phyloP scores from a whole-genome alignment of 129 eudicot genomes.

The Lonicera japonica region DNA sequence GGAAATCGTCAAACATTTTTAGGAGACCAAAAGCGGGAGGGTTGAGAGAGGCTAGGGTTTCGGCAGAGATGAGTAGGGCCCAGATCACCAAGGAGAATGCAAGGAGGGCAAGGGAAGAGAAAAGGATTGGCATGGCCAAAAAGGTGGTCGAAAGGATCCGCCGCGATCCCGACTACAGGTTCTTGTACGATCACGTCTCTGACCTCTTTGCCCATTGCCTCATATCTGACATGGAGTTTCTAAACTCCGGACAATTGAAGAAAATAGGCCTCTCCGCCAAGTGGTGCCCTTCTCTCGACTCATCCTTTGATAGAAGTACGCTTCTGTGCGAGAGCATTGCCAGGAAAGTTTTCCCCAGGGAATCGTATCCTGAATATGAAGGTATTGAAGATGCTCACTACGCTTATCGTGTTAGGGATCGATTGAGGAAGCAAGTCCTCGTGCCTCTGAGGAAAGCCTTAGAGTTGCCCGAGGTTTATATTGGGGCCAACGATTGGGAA shows the following conservation, averaged over 20 bases:
- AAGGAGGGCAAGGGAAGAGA: neutral
- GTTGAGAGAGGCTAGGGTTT: neutral
- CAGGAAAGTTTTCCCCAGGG: slow-evolving; percentile 8
- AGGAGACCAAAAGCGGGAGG: neutral
- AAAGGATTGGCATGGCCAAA: neutral
- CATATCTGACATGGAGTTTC: slow-evolving; percentile 1
- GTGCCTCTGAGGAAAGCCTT: slow-evolving; percentile 9
- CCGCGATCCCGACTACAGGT: slow-evolving; percentile 8
- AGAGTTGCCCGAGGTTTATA: slow-evolving; percentile 12
- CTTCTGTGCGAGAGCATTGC: slow-evolving; percentile 20
- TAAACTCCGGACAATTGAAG: neutral
- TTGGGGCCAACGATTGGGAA: slow-evolving; percentile 4
- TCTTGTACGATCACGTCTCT: slow-evolving; percentile 10
- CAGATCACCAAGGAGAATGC: neutral
- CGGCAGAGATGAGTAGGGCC: neutral
- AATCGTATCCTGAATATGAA: neutral
- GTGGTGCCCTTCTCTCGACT: slow-evolving; percentile 14
- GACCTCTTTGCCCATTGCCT: slow-evolving; percentile 12
- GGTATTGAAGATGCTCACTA: slow-evolving; percentile 14
- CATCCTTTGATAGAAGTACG: slow-evolving; percentile 10
- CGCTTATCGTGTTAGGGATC: slow-evolving; percentile 11
- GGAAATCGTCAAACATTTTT: neutral
- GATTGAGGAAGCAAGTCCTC: slow-evolving; percentile 9
- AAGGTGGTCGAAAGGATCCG: neutral
- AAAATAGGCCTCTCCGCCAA: slow-evolving; percentile 4